Base-by-base conservation (phyloP, 345 rosid genomes). In the Pugionium dolabratum region DNA sequence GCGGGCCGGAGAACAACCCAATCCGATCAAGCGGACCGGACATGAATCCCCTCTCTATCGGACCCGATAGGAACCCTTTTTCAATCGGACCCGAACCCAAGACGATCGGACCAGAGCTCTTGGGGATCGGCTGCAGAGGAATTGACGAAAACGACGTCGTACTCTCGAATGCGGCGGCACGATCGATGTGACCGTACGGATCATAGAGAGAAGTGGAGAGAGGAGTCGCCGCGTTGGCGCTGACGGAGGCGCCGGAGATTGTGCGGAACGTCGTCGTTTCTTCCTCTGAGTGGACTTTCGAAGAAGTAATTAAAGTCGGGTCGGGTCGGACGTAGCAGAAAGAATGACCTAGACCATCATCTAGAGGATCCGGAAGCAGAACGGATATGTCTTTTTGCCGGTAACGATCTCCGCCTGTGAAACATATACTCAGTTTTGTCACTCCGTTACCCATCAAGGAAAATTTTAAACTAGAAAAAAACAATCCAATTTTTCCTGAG, bases 211-310 rank as follows among this genome's bases (percentile, higher is more conserved):
- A 80, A 0, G 98, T 91, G 2, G 98, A 91, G 9, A 82, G 92
- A n/a, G 86, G 96, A 4, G 98, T 91, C 1, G 94, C 82, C 0
- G 98, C 79, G 79, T 91, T 91, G 70, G 98, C 98, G 54, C 98
- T 91, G 4, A 91, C 83, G 4, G 98, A 91, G 5, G 98, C 95
- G n/a, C 96, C 98, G 51, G 98, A 86, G 52, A 91, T 91, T 41
- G 97, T 64, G 11, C 90, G 85, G 83, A 86, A 91, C 43, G 84
- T 82, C 8, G 91, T 85, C 46, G 91, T 64, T 41, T 83, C 78
- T 45, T 85, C 93, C 7, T 82, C 87, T 8, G 96, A 88, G 67
- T 91, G 85, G 63, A 88, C 91, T 46, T 88, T 84, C 29, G 96
- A 91, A 2, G 84, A 85, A 1, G 88, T 79, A 0, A 83, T 30